Conservation (phyloP, 371 early-diverging fungal genomes). For the Capniomyces stellatus region DNA sequence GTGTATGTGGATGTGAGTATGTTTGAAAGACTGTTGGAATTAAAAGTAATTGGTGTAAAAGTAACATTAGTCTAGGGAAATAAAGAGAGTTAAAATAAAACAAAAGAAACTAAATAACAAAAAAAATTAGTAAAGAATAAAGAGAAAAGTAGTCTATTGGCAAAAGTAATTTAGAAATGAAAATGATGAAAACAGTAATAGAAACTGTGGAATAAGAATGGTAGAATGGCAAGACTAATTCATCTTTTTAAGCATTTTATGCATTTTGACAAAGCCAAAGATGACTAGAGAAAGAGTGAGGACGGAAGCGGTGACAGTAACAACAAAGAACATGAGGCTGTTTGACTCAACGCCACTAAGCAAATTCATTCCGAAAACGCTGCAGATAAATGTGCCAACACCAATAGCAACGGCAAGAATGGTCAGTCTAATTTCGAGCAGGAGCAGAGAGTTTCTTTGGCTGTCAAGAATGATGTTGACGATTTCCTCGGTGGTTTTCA, state of each 20-base stretch:
- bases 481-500: slow-evolving; percentile 71
- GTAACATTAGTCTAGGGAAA: too few relatives aligned
- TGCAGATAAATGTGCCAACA: slow-evolving; percentile 47
- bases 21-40: too few relatives aligned
- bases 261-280: slow-evolving; percentile 16
- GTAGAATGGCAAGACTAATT: too few relatives aligned
- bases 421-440: slow-evolving; percentile 62
- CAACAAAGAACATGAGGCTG: slow-evolving; percentile 43
- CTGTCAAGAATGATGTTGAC: slow-evolving; percentile 66
- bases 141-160: too few relatives aligned
- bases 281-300: slow-evolving; percentile 11
- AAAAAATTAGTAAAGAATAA: too few relatives aligned
- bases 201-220: too few relatives aligned
- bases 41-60: too few relatives aligned
- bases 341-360: slow-evolving; percentile 46
- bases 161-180: too few relatives aligned
- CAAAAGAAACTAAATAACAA: too few relatives aligned
- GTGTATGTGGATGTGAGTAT: too few relatives aligned
- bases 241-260: slow-evolving; percentile 19
- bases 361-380: slow-evolving; percentile 79
- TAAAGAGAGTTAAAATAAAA: too few relatives aligned
- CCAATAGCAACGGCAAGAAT: slow-evolving; percentile 60
- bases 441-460: slow-evolving; percentile 65
- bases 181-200: too few relatives aligned
- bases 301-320: slow-evolving; percentile 30